Evolutionary conservation across 2,329 filamentous ascomycete genomes (phyloP).

Genomic region (Tolypocladium ovalisporum): DNA sequence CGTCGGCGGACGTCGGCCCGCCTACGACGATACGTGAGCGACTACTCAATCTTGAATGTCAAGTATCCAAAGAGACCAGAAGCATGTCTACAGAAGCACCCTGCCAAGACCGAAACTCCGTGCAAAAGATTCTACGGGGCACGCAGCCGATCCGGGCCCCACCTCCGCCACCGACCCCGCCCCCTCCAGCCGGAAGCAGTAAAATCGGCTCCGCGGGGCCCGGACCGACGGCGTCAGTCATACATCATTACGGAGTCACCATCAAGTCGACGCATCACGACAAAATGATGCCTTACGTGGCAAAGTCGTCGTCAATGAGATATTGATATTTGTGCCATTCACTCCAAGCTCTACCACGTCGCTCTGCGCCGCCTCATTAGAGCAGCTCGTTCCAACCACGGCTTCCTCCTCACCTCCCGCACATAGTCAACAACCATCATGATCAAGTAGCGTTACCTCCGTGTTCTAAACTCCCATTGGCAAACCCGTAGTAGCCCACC

Average conservation of each 20-base stretch:
- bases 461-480: not conserved
- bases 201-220: not conserved
- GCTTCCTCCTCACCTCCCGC: no score
- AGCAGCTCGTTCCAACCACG: no score
- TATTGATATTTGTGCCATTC: constrained; percentile 27
- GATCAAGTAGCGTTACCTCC: not conserved
- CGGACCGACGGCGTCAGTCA: not conserved
- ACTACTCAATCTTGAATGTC: no score
- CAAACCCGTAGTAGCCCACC: not conserved
- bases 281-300: not conserved
- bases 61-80: no score
- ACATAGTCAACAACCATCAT: not conserved
- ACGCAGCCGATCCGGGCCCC: no score
- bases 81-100: no score
- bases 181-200: not conserved
- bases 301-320: not conserved
- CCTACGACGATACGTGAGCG: no score
- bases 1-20: no score
- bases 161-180: not conserved
- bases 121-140: no score
- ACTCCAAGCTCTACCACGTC: no score
- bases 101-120: no score
- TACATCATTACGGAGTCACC: not conserved
- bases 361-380: no score
- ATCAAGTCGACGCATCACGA: not conserved